A percentile compares a stretch with the other conserved stretches of the same genome.
phyloP scores from a whole-genome alignment of 148 eudicot genomes.

The Arctostaphylos glauca region DNA sequence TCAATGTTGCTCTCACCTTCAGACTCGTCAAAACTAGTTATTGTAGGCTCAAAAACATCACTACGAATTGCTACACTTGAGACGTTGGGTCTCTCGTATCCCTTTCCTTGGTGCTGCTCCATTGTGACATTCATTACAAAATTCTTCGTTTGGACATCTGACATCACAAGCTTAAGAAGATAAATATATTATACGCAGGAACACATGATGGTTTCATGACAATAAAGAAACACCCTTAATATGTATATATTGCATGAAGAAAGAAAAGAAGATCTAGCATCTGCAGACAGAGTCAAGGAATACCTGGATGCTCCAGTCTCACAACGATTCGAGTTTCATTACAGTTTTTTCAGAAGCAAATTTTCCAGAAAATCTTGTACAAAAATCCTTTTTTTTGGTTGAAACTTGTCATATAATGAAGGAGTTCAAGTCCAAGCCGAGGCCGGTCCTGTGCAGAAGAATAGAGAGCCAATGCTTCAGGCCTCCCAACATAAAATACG shows the following conservation, averaged over 20 bases:
- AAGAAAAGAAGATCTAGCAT: not conserved
- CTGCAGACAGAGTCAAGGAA: not conserved
- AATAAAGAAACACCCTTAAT: not conserved
- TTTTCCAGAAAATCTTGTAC: not conserved
- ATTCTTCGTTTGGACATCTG: slow-evolving; percentile 13
- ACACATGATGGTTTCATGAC: not conserved
- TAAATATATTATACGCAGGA: not conserved
- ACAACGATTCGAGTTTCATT: not conserved
- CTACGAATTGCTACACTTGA: slow-evolving; percentile 18
- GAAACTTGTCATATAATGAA: not conserved
- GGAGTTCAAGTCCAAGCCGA: no score
- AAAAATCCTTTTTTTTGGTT: not conserved
- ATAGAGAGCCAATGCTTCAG: no score
- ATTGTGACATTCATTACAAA: slow-evolving; percentile 12
- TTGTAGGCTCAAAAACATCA: slow-evolving; percentile 51
- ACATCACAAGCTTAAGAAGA: slow-evolving; percentile 9
- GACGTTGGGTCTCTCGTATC: slow-evolving; percentile 18
- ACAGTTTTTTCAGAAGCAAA: not conserved
- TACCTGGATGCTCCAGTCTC: not conserved
- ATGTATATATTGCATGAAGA: not conserved
- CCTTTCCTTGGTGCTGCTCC: slow-evolving; percentile 26
- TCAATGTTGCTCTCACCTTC: slow-evolving; percentile 35
- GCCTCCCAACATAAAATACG: no score
- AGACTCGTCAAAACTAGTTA: slow-evolving; percentile 43
- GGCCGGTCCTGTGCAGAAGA: no score